phyloP scores from a whole-genome alignment of 1,284 basidiomycete species.

The Paramarasmius palmivorus region DNA sequence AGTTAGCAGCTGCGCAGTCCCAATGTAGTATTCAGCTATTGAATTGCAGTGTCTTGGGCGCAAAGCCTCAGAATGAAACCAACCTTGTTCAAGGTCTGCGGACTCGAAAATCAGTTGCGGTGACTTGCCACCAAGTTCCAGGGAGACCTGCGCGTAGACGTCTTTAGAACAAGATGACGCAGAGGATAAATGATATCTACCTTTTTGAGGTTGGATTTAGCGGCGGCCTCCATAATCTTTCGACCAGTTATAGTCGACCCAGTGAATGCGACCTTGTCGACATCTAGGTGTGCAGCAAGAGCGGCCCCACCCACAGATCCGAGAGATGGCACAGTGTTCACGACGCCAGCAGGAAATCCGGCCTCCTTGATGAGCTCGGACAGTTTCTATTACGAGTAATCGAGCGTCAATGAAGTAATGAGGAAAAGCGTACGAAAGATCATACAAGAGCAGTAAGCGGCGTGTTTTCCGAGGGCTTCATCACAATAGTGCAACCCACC shows the following conservation, averaged over 20 bases:
- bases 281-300: slow-evolving; percentile 72
- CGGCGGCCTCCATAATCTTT: slow-evolving; percentile 89
- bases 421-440: slow-evolving; percentile 14
- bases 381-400: slow-evolving; percentile 56
- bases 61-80: slow-evolving; percentile 17
- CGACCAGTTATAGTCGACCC: slow-evolving; percentile 88
- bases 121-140: slow-evolving; percentile 96
- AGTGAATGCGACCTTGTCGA: slow-evolving; percentile 86
- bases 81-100: slow-evolving; percentile 81
- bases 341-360: slow-evolving; percentile 89
- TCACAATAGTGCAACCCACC: slow-evolving; percentile 84
- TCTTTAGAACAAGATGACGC: slow-evolving; percentile 6
- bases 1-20: slow-evolving; percentile 66
- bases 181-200: slow-evolving; percentile 29
- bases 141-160: slow-evolving; percentile 65
- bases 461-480: slow-evolving; percentile 92
- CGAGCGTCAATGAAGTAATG: slow-evolving; percentile 7
- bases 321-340: slow-evolving; percentile 86
- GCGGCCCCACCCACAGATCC: slow-evolving; percentile 85
- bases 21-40: neutral
- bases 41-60: neutral
- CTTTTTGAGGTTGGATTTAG: slow-evolving; percentile 93
- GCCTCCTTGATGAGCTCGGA: slow-evolving; percentile 80
- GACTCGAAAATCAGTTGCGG: slow-evolving; percentile 86
- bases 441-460: slow-evolving; percentile 84